phyloP scores from a whole-genome alignment of 352 stramenopile species.

The Phytophthora pluvialis region DNA sequence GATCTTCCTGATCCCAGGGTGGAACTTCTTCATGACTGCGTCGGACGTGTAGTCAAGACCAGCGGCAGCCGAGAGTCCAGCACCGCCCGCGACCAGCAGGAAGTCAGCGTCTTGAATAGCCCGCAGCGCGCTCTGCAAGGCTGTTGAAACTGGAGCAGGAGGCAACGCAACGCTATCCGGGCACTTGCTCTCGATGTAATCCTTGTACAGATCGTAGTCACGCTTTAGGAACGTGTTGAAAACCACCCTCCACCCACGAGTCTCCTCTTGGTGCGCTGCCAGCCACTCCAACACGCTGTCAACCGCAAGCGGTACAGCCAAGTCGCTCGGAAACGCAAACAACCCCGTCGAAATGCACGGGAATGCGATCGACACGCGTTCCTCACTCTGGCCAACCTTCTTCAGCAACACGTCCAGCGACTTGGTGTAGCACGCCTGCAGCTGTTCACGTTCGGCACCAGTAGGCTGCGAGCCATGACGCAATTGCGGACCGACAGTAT shows the following conservation, averaged over 20 bases:
- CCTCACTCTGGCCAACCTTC: conserved; percentile 24
- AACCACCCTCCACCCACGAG: conserved; percentile 53
- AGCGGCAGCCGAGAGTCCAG: conserved; percentile 71
- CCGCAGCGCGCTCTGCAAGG: conserved; percentile 35
- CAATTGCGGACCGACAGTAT: conserved; percentile 70
- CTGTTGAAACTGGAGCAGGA: conserved; percentile 27
- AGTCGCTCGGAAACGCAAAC: conserved; percentile 69
- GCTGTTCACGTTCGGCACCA: conserved; percentile 31
- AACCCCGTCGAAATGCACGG: conserved; percentile 74
- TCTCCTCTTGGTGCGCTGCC: conserved; percentile 36
- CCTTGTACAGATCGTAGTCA: conserved; percentile 65
- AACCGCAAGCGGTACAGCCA: conserved; percentile 54
- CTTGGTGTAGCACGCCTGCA: conserved; percentile 57
- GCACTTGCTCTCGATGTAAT: conserved; percentile 33
- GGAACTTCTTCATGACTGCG: conserved; percentile 67
- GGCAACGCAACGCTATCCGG: conserved; percentile 27
- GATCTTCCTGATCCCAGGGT: conserved; percentile 49
- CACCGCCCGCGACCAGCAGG: conserved; percentile 62
- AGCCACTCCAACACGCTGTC: conserved; percentile 62
- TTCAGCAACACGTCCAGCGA: conserved; percentile 57
- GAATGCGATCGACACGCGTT: conserved; percentile 52
- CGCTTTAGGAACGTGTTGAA: conserved; percentile 76
- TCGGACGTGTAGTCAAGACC: conserved; percentile 77
- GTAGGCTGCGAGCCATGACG: conserved; percentile 34
- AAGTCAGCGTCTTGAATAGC: conserved; percentile 63